Evolutionary conservation across 306 rosid species (phyloP), one percentile per base, ranked within the genome.

Genomic region (Comarum palustre): DNA sequence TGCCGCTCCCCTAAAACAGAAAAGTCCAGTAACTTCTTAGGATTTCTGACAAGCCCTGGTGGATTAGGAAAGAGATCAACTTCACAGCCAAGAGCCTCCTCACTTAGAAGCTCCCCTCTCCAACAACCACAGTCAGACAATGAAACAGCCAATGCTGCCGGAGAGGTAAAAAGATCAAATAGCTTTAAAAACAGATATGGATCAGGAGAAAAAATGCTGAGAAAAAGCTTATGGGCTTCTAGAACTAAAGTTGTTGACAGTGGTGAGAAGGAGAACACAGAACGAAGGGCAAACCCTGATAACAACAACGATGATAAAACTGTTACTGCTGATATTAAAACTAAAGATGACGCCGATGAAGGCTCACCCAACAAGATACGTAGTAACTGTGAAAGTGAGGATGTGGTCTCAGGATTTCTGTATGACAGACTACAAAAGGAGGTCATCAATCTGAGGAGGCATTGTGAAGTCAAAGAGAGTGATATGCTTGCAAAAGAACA

Each of bases 361-460:
- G 88, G 57, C 64, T 62, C 77, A 24, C 71, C 69, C 47, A 48
- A 65, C 80, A 79, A 81, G 73, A 78, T 15, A 47, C 13, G 75
- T 42, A 66, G 66, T 59, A 85, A 68, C 58, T 63, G 77, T 47
- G 78, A 82, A 10, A 75, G 52, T 39, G 80, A 87, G 68, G 98
- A 91, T 74, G 32, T 79, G 69, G 90, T 94, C 58, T 94, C 99
- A 2, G 97, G 99, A 39, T 94, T 88, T 83, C 87, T 94, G 68
- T 91, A 91, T 65, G 99, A 94, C 36, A 85, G 78, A 77, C 92
- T 94, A 77, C 97, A 89, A 55, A 94, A 94, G 82, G 97, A 89
- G 79, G 89, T 87, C 68, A 88, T 94, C 79, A 82, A 70, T 70
- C 74, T 91, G 72, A 88, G 89, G 83, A 94, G 80, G 86, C 58